These are phyloP conservation scores for Chaetomium sp. DNA, from an alignment of 2,329 filamentous ascomycete genomes.

Conservation along the genomic window DNA sequence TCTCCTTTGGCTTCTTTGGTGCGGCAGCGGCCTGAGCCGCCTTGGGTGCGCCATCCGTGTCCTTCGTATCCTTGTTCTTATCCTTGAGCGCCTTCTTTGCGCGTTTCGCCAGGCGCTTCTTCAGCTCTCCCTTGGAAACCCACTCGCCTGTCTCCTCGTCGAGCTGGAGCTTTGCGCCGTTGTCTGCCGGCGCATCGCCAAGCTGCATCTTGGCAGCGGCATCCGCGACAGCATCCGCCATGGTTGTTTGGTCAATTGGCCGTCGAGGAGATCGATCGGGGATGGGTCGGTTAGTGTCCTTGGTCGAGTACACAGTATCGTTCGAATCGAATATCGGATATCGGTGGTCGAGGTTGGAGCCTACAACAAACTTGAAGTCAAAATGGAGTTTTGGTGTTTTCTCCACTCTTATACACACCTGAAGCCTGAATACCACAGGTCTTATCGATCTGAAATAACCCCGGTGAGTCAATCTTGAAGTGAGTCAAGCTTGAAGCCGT, in stretches of 20 bases:
- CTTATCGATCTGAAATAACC: background rate
- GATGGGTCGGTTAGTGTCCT: background rate
- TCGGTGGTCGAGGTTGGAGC: background rate
- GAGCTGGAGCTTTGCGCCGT: conserved; percentile 42
- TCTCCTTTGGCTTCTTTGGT: conserved; percentile 33
- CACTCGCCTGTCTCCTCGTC: conserved; percentile 67
- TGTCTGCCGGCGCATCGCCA: conserved; percentile 30
- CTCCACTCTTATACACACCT: background rate
- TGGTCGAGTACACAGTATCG: background rate
- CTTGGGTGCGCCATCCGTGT: conserved; percentile 38
- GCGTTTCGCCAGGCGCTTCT: conserved; percentile 61
- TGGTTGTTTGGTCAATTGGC: conserved; percentile 32
- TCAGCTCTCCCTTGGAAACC: conserved; percentile 65
- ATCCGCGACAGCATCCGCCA: conserved; percentile 53
- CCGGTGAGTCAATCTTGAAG: conserved; percentile 21
- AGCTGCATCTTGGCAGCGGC: conserved; percentile 57
- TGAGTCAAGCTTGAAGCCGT: conserved; percentile 20
- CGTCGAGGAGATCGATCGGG: background rate
- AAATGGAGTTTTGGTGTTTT: background rate
- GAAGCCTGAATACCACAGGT: background rate
- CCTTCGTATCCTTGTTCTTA: conserved; percentile 49
- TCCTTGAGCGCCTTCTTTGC: conserved; percentile 59
- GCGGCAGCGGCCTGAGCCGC: conserved; percentile 39
- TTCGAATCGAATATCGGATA: background rate
- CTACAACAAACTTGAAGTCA: background rate